phyloP scores from a whole-genome alignment of 2,329 filamentous ascomycete genomes.

The Xylaria polymorpha region DNA sequence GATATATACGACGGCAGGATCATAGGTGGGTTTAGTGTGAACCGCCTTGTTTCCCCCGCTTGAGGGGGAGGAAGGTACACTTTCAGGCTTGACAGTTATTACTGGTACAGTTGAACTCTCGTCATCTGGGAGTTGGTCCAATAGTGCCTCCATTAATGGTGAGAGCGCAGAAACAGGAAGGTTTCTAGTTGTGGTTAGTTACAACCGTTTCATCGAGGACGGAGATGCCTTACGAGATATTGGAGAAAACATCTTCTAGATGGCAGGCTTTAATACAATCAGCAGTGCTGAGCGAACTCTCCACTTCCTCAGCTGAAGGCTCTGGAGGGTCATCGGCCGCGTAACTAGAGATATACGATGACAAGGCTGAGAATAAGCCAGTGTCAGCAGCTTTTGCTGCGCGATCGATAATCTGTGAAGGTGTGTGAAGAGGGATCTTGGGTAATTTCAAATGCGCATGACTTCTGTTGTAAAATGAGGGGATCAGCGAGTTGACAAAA shows the following conservation, averaged over 20 bases:
- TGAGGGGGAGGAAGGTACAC: conserved; percentile 70
- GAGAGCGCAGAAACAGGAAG: conserved; percentile 70
- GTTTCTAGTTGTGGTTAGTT: conserved; percentile 57
- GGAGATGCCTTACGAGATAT: conserved; percentile 73
- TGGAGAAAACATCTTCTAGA: conserved; percentile 83
- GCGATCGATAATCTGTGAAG: conserved; percentile 92
- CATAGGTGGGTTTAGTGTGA: conserved; percentile 74
- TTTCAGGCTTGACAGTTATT: conserved; percentile 90
- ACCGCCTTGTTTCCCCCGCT: conserved; percentile 70
- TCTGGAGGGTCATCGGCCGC: conserved; percentile 97
- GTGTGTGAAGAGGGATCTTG: conserved; percentile 87
- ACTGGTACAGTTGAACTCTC: conserved; percentile 75
- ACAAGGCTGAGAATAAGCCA: conserved; percentile 92
- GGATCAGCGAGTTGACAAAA: conserved; percentile 93
- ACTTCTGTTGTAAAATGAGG: conserved; percentile 76
- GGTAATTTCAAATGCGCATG: conserved; percentile 76
- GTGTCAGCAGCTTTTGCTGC: conserved; percentile 81
- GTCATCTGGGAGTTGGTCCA: conserved; percentile 89
- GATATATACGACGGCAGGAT: conserved; percentile 89
- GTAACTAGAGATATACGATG: conserved; percentile 98
- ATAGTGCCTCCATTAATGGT: conserved; percentile 75
- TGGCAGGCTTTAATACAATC: conserved; percentile 94
- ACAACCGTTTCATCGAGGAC: background rate
- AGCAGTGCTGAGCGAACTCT: conserved; percentile 93
- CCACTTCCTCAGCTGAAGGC: conserved; percentile 95